Percentiles rank a stretch among this genome's conserved stretches.
Conservation (phyloP, 192 early-diverging fungal species). For the Coemansia sp. region DNA sequence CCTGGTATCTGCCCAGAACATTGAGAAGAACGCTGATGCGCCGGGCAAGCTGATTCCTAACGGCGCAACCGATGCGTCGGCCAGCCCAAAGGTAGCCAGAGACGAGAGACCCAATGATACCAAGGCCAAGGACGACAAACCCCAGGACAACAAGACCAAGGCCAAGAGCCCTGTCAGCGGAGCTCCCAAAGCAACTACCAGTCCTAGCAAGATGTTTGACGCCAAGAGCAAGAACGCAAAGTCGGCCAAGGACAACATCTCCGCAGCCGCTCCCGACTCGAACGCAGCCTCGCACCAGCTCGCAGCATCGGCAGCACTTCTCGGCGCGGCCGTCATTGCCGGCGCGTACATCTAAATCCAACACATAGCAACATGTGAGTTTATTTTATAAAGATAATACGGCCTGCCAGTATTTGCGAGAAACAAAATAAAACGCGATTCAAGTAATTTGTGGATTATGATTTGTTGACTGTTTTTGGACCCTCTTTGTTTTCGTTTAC, state of each 20-base stretch:
- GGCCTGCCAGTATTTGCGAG: too few relatives aligned
- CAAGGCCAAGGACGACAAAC: not conserved
- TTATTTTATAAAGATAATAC: conserved; percentile 4
- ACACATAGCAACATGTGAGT: too few relatives aligned
- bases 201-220: conserved; percentile 14
- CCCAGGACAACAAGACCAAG: conserved; percentile 14
- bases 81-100: conserved; percentile 13
- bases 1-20: conserved; percentile 32
- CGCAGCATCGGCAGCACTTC: conserved; percentile 39
- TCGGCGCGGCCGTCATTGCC: conserved; percentile 33
- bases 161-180: conserved; percentile 12
- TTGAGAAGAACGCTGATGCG: conserved; percentile 15
- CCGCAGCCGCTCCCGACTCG: conserved; percentile 30
- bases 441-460: not conserved
- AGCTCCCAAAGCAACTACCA: conserved; percentile 11
- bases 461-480: conserved; percentile 10
- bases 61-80: not conserved
- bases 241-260: conserved; percentile 17
- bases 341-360: conserved; percentile 32
- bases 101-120: not conserved
- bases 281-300: conserved; percentile 43
- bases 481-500: not conserved
- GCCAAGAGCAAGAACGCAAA: conserved; percentile 19
- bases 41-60: conserved; percentile 7
- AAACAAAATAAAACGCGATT: not conserved